Evolutionary conservation across 192 early-diverging fungal species (phyloP), one percentile per base, ranked within the genome.

Genomic region (Obelidium mucronatum): DNA sequence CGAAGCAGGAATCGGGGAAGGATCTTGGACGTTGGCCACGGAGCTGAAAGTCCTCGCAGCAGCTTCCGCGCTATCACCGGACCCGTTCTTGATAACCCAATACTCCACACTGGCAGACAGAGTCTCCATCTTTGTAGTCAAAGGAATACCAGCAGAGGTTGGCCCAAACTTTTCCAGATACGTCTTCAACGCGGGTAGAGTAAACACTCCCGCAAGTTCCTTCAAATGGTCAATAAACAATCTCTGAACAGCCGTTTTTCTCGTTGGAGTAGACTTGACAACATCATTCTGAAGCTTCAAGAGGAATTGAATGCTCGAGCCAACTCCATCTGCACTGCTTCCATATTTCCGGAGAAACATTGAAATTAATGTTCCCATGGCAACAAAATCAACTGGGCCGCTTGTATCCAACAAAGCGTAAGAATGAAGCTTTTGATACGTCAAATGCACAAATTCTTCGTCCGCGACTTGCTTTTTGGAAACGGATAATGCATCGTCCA

Each of bases 331-430:
- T 2, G n/a, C 33, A n/a, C 13, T 6, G 13, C 35, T 2, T 15
- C 70, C 70, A 24, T 44, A 73, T 0, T 60, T 34, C 22, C 28
- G 39, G 4, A 73, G 1, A 22, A 54, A 15, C 31, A 33, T 1
- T 30, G 48, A 15, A 22, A 73, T 8, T 37, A 73, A 3, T 22
- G 33, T n/a, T 39, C 77, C 77, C 22, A 78, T 30, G 6, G 69
- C 56, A 6, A 78, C 67, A 33, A 51, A 73, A 54, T 78, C 77
- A 2, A 54, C 77, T 13, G 77, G 77, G 6, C 70, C 70, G 55
- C 64, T 73, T 2, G 22, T 34, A 8, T 17, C 40, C 22, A 5
- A 8, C 26, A 52, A 26, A 1, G 59, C 58, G 22, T 52, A 63
- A 15, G 34, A 59, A 51, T 54, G 54, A 31, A 78, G 39, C 31